Base-by-base conservation (phyloP, 2,329 filamentous ascomycete genomes). In the Zymoseptoria ardabiliae region DNA sequence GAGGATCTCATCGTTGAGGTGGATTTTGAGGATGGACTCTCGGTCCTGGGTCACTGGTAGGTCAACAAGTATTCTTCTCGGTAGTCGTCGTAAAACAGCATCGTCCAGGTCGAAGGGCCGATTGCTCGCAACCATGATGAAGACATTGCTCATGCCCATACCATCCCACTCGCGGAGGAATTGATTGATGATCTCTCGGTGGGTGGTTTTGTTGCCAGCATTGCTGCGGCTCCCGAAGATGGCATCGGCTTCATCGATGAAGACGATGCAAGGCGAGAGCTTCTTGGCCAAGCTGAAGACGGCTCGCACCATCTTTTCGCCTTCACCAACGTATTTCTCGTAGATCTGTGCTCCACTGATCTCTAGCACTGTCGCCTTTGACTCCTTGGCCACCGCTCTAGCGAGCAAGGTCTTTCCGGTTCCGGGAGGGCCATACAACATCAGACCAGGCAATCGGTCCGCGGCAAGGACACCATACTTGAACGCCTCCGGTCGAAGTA, bases 51-150 rank as follows among this genome's bases (percentile, higher is more conserved):
- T 80, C 1, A 85, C 79, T 0, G 89, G 89, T 5, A 92, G 77
- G 69, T 92, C 89, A 49, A 92, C 83, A 0, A 92, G 79, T 41
- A 93, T 77, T 50, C 88, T 83, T 57, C 89, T 80, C 1, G 89
- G 89, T 21, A 92, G 77, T 11, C 89, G 82, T n/a, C 90, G 82
- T 52, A 94, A 80, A 9, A 94, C 88, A 9, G 90, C 90, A 67
- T 94, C 90, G 69, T 99, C 94, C 0, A 99, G 83, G 70, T 97
- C 94, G 69, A 96, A 97, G 0, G 94, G 94, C 9, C 93, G 82
- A 74, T 99, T 97, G 8, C 92, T 97, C 25, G 94, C 93, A 0
- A 97, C 91, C 91, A 99, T 97, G 74, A 99, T 93, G 73, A 99
- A 97, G 2, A 93, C 91, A 19, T 88, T 89, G 55, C 72, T 69